Evolutionary conservation across 306 rosid genomes (phyloP), one percentile per base, ranked within the genome.

Genomic region (Malus sylvestris): DNA sequence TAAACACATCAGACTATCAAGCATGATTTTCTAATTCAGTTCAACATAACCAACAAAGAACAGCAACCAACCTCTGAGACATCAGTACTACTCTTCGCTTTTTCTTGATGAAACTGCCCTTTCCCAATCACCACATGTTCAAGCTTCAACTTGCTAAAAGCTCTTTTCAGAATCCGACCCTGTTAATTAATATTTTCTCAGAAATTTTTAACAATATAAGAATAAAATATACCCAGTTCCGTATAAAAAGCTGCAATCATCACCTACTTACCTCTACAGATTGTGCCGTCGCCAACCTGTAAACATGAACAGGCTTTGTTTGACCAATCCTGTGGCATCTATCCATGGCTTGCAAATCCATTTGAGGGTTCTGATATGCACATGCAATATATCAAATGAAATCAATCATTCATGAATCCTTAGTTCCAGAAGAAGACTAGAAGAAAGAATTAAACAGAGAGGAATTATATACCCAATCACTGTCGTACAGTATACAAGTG

Each of bases 341-440:
- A 86, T 96, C 98, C 99, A 96, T 96, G 78, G 98, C 99, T 78
- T 96, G 99, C 82, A 96, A 83, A 91, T 96, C 99, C 89, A 87
- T 87, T 81, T 96, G 99, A 72, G 99, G 99, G 88, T 96, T 92
- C 98, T 96, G 88, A 61, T 63, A 67, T 66, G 78, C 83, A 76
- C 74, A 82, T 27, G 67, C 16, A 74, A 80, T 65, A 62, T 52
- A 49, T 23, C 42, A 30, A 32, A 82, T 76, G 53, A 78, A 29
- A 67, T 70, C 62, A 42, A 20, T 59, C 20, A 30, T 61, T 40
- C 27, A 32, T 12, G 27, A 27, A 59, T 42, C 33, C 18, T 27
- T 59, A 18, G 51, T 74, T 8, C 49, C 33, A 52, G 40, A 35
- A 35, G 55, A 53, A 15, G 4, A 33, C 20, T 19, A 23, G 22